Percentiles rank a stretch among this genome's conserved stretches.
Conservation (phyloP, 805 yeast genomes). For the Lipomyces starkeyi region DNA sequence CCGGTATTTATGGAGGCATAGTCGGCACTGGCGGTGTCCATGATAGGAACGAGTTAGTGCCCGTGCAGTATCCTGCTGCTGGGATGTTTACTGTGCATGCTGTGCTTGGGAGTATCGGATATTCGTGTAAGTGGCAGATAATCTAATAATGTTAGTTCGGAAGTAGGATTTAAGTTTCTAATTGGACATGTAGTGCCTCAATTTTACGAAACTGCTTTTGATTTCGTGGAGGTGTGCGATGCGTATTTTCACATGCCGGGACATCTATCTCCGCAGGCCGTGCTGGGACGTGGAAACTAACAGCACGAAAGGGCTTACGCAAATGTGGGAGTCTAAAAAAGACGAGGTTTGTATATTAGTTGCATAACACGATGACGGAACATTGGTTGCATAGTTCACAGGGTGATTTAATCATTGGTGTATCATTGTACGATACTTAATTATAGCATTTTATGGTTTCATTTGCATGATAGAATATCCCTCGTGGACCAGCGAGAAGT, state of each 20-base stretch:
- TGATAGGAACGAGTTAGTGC: slow-evolving; percentile 3
- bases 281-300: slow-evolving; percentile 13
- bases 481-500: too few relatives aligned
- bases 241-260: slow-evolving; percentile 22
- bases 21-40: slow-evolving; percentile 2
- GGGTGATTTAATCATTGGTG: not conserved
- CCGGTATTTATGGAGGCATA: not conserved
- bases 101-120: slow-evolving; percentile 4
- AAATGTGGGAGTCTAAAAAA: not conserved
- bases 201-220: slow-evolving; percentile 21
- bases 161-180: slow-evolving; percentile 7
- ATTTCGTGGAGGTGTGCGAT: slow-evolving; percentile 23
- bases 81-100: slow-evolving; percentile 15
- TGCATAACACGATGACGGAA: not conserved
- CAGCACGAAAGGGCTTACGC: not conserved
- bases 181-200: slow-evolving; percentile 12
- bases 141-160: not conserved
- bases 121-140: not conserved
- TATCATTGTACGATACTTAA: not conserved
- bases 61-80: slow-evolving; percentile 9
- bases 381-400: not conserved
- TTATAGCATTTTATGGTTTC: not conserved
- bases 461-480: not conserved
- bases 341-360: not conserved
- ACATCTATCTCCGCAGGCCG: slow-evolving; percentile 9